phyloP scores from a whole-genome alignment of 176 grass and related monocot species.

The Cenchrus americanus region DNA sequence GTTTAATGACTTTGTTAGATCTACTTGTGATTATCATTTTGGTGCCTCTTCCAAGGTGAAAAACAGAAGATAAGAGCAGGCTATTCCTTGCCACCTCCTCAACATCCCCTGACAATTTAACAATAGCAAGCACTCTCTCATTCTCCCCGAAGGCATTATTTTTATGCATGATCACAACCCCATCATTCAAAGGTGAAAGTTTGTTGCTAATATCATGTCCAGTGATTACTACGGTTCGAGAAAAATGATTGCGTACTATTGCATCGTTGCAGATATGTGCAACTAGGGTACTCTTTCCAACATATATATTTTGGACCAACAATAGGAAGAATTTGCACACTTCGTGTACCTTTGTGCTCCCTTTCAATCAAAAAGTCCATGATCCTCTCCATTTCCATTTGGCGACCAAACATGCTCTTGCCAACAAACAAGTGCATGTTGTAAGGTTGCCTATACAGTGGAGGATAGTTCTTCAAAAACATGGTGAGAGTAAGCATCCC shows the following conservation, averaged over 20 bases:
- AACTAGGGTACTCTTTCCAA: slow-evolving; percentile 14
- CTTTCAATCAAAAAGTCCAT: background rate
- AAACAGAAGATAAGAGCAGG: background rate
- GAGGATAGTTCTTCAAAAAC: slow-evolving; percentile 8
- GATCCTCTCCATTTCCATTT: slow-evolving; percentile 20
- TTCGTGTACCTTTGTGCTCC: background rate
- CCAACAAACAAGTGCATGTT: background rate
- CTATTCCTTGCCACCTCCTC: background rate
- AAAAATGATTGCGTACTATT: background rate
- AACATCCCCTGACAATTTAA: background rate
- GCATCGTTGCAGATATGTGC: background rate
- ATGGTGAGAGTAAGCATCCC: background rate
- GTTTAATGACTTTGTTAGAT: background rate
- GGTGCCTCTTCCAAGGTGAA: background rate
- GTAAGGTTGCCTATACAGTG: background rate
- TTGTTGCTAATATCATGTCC: background rate
- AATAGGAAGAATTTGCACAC: background rate
- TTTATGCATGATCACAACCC: background rate
- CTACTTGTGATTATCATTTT: slow-evolving; percentile 7
- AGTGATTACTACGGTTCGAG: background rate
- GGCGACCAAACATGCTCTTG: background rate
- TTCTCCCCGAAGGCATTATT: background rate
- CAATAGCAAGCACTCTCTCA: background rate
- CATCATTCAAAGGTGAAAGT: background rate
- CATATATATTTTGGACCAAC: background rate